Base-by-base conservation (phyloP, 2,329 filamentous ascomycete genomes). In the Torrubiella hemipterigena region DNA sequence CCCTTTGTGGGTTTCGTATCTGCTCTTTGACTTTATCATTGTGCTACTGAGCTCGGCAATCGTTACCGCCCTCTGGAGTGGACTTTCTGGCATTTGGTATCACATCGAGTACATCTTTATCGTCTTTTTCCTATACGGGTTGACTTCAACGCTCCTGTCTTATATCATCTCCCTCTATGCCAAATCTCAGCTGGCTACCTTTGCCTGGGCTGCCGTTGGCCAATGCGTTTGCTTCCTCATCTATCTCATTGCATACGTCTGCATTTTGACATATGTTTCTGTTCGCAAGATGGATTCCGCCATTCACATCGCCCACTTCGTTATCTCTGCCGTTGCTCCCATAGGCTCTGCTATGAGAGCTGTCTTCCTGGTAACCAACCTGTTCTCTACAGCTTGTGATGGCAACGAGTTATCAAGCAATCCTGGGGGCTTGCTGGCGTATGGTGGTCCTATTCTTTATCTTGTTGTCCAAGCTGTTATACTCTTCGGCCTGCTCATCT, bases 381-480 rank as follows among this genome's bases (percentile, higher is more conserved):
- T 87, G 3, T 94, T 95, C 53, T 86, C 81, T 2, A 68, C 83
- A 0, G 69, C 84, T 3, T 95, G 87, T 49, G 66, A 72, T 19
- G 76, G 69, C 17, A 61, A 71, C 14, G 38, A 63, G n/a, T 55
- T 86, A 14, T 73, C 77, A 2, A 59, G 64, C 1, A 78, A 83
- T 40, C 82, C 86, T 0, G 80, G 73, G 6, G 73, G 67, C 4
- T 73, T 94, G 19, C 65, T 67, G 1, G 69, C 79, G 17, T 95
- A 86, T 44, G 87, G 87, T 18, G 83, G 82, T 0, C 84, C 85
- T 0, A 89, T 94, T 21, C 54, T 91, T 0, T 94, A 93, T 50
- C 69, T 94, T 2, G 67, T 84, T 30, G 29, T 86, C 0, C 87
- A 95, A 48, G 73, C 73, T 0, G 51, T 83, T 16, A 36, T 83